A percentile compares a stretch with the other conserved stretches of the same genome.
These are phyloP conservation scores for Colletotrichum melonis DNA, from an alignment of 2,329 filamentous ascomycete genomes.

Conservation along the genomic window DNA sequence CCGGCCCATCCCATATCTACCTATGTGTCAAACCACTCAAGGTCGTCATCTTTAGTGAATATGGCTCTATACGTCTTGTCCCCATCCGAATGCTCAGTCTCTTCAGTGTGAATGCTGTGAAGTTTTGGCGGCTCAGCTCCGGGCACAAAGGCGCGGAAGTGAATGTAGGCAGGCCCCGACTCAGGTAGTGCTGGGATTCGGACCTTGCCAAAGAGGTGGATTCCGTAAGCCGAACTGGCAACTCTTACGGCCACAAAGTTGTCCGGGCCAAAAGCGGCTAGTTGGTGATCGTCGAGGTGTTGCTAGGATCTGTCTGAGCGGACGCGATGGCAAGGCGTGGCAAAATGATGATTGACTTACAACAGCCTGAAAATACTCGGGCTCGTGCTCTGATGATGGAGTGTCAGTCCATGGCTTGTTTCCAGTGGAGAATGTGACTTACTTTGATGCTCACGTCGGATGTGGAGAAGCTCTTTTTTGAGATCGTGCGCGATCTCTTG, in stretches of 20 bases:
- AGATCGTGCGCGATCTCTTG: constrained; percentile 61
- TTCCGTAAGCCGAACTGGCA: constrained; percentile 58
- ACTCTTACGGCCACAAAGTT: constrained; percentile 59
- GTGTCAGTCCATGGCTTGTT: constrained; percentile 2
- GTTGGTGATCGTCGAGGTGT: constrained; percentile 51
- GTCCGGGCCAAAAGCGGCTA: constrained; percentile 49
- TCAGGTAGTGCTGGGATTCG: constrained; percentile 55
- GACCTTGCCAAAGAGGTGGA: constrained; percentile 62
- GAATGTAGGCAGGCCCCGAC: constrained; percentile 53
- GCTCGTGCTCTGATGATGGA: constrained; percentile 59
- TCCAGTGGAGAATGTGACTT: constrained; percentile 26
- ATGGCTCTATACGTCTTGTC: constrained; percentile 58
- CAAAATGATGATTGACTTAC: constrained; percentile 38
- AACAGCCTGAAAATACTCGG: constrained; percentile 65
- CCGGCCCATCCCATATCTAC: background rate
- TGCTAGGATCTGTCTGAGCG: constrained; percentile 33
- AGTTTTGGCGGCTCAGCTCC: constrained; percentile 52
- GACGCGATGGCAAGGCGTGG: background rate
- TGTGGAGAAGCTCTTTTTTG: constrained; percentile 61
- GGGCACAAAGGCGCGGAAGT: constrained; percentile 57
- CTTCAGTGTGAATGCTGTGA: constrained; percentile 61
- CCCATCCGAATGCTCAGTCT: constrained; percentile 54
- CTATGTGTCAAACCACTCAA: constrained; percentile 66
- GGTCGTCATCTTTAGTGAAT: constrained; percentile 56
- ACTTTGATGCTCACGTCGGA: constrained; percentile 60